A percentile compares a stretch with the other conserved stretches of the same genome.
Conservation (phyloP, 148 eudicot species). For the Fagopyrum tataricum region DNA sequence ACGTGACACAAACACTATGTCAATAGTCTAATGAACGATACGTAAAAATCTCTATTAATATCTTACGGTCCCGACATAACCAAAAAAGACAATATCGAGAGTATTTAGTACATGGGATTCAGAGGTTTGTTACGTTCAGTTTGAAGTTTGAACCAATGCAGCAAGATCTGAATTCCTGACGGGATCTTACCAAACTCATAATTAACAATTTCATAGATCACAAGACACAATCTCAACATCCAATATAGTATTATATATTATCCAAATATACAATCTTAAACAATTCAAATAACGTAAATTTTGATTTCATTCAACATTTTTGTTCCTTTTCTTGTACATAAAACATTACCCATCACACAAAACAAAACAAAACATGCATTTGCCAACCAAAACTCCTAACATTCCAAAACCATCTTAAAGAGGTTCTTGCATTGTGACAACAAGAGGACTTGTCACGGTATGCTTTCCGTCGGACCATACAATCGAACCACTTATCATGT, state of each 20-base stretch:
- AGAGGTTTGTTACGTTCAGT: neutral
- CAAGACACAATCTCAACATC: neutral
- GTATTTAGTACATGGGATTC: too few species aligned
- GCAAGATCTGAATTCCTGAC: neutral
- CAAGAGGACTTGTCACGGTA: slow-evolving; percentile 64
- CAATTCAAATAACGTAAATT: neutral
- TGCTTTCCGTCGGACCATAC: slow-evolving; percentile 90
- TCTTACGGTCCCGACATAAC: too few species aligned
- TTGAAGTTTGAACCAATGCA: neutral
- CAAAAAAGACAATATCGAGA: too few species aligned
- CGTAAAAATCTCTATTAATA: too few species aligned
- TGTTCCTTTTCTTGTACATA: neutral
- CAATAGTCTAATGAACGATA: too few species aligned
- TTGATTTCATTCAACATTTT: neutral
- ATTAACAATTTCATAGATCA: neutral
- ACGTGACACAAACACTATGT: too few species aligned
- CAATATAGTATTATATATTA: neutral
- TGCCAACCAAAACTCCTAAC: neutral
- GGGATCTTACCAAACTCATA: slow-evolving; percentile 3
- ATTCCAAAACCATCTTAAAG: slow-evolving; percentile 20
- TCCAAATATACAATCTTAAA: neutral
- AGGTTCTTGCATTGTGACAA: slow-evolving; percentile 85
- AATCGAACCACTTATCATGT: slow-evolving; percentile 51
- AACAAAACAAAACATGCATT: neutral
- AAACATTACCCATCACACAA: neutral